Evolutionary conservation across 768 basidiomycete genomes (phyloP).

Genomic region (Russula lepida): DNA sequence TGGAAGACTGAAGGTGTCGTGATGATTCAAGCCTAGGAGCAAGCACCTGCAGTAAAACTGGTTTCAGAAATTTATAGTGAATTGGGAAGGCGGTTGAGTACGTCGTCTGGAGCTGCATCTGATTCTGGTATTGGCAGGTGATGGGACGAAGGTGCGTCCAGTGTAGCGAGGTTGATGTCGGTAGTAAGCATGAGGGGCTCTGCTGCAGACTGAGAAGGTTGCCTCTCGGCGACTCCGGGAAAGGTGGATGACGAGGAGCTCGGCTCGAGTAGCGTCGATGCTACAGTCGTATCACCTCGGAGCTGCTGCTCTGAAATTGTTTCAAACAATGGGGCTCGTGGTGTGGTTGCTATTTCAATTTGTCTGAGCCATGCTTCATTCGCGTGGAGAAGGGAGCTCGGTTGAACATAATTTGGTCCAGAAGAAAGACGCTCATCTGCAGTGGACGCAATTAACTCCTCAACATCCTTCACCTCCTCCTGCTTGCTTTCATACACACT

Average conservation of each 20-base stretch:
- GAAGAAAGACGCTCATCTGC: background rate
- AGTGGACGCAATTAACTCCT: background rate
- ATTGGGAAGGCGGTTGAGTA: constrained; percentile 2
- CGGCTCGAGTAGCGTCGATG: background rate
- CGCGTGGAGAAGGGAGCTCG: constrained; percentile 5
- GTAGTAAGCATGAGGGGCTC: background rate
- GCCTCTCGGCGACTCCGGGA: background rate
- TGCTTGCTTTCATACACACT: background rate
- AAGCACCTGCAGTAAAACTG: background rate
- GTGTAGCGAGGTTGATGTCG: background rate
- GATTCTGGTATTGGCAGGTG: background rate
- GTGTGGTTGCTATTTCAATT: background rate
- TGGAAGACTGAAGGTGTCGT: constrained; percentile 65
- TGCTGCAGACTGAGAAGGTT: background rate
- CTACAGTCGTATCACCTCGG: background rate
- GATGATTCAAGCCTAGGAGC: constrained; percentile 3
- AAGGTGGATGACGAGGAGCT: background rate
- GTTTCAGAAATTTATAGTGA: background rate
- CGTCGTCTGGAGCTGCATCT: constrained; percentile 6
- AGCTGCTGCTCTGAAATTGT: background rate
- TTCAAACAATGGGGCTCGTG: background rate
- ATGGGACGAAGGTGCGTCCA: background rate
- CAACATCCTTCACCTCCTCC: background rate
- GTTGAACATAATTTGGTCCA: background rate
- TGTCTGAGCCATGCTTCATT: constrained; percentile 16